phyloP scores from a whole-genome alignment of 2,329 filamentous ascomycete genomes.

The Colletotrichum nymphaeae region DNA sequence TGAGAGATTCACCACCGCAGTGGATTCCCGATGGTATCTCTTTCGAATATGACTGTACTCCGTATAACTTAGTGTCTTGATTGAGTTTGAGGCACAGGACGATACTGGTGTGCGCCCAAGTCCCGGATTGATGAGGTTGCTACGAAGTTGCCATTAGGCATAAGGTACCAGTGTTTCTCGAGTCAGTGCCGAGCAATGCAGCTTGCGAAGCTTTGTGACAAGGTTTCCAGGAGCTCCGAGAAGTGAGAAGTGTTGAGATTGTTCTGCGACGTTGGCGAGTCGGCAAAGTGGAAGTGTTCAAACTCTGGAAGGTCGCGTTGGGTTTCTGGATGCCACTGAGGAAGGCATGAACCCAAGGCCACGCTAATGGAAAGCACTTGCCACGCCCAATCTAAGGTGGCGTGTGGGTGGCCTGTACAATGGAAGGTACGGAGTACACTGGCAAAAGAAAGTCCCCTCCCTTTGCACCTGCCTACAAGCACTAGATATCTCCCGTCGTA shows the following conservation, averaged over 20 bases:
- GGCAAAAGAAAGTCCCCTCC: too few relatives aligned
- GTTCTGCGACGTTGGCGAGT: neutral
- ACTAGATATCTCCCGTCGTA: too few relatives aligned
- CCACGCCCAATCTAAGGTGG: too few relatives aligned
- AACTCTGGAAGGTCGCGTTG: neutral
- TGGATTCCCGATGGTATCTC: too few relatives aligned
- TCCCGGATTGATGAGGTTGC: neutral
- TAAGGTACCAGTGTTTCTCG: neutral
- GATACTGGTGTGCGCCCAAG: neutral
- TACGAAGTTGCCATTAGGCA: neutral
- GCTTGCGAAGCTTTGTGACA: constrained; percentile 8
- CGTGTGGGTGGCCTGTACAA: too few relatives aligned
- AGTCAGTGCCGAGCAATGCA: neutral
- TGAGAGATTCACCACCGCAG: too few relatives aligned
- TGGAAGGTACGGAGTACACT: too few relatives aligned
- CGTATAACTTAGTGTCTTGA: neutral
- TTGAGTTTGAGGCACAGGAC: neutral
- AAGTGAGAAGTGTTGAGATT: neutral
- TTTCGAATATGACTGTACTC: too few relatives aligned
- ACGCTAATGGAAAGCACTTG: neutral
- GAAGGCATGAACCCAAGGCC: too few relatives aligned
- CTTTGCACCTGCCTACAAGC: too few relatives aligned
- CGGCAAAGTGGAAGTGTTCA: neutral
- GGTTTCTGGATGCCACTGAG: neutral
- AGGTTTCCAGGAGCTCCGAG: constrained; percentile 11